These are phyloP conservation scores for Penicillium parvum DNA, from an alignment of 495 filamentous ascomycete genomes.

Conservation along the genomic window DNA sequence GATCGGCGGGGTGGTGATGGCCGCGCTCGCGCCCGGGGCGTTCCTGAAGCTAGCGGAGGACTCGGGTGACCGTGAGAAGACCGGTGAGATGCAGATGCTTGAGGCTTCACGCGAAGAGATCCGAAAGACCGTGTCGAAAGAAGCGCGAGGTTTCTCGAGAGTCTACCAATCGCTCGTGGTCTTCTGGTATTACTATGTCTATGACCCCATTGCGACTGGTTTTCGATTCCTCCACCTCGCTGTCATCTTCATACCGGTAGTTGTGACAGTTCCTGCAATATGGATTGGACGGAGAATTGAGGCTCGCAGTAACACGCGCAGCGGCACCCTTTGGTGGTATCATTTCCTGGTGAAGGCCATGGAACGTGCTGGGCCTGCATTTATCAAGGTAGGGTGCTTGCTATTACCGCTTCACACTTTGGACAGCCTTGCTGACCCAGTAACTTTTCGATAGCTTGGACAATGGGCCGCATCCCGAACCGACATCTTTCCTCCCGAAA, in stretches of 20 bases:
- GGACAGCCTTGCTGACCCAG: slow-evolving; percentile 1
- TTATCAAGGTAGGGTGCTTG: slow-evolving; percentile 74
- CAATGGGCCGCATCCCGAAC: slow-evolving; percentile 98
- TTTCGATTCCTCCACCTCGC: slow-evolving; percentile 80
- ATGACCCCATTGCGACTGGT: slow-evolving; percentile 85
- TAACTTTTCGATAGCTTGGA: slow-evolving; percentile 59
- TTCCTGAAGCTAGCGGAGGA: slow-evolving; percentile 72
- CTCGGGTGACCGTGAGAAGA: slow-evolving; percentile 58
- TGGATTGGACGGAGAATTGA: slow-evolving; percentile 65
- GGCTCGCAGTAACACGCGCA: slow-evolving; percentile 62
- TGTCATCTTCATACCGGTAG: slow-evolving; percentile 86
- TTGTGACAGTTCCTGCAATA: slow-evolving; percentile 71
- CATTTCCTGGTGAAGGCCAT: slow-evolving; percentile 79
- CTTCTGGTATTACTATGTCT: slow-evolving; percentile 66
- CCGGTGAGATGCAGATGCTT: slow-evolving; percentile 80
- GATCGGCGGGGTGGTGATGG: slow-evolving; percentile 42
- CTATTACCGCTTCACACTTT: too few relatives aligned
- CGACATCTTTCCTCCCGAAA: slow-evolving; percentile 93
- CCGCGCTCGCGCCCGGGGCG: slow-evolving; percentile 56
- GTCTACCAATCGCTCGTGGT: slow-evolving; percentile 52
- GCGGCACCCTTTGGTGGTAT: slow-evolving; percentile 94
- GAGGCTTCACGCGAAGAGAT: slow-evolving; percentile 74
- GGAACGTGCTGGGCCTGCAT: slow-evolving; percentile 93
- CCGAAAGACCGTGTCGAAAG: slow-evolving; percentile 56
- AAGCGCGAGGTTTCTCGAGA: slow-evolving; percentile 52